These are phyloP conservation scores for Agaricus blazei DNA, from an alignment of 768 basidiomycete genomes.

Conservation along the genomic window DNA sequence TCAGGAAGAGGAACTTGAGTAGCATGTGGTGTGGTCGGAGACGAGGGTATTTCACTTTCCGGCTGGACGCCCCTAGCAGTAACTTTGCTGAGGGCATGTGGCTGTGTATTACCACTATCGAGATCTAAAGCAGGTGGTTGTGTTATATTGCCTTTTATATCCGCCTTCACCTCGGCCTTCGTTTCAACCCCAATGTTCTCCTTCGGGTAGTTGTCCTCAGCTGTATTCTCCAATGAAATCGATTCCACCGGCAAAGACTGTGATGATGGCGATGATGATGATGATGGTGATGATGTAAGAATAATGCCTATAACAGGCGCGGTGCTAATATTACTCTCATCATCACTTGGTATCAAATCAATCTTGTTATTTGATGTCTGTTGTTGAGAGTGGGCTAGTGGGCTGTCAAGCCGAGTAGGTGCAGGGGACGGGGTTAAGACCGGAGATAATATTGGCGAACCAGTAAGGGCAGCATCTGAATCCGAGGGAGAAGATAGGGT, in stretches of 20 bases:
- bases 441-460: background rate
- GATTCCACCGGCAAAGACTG: background rate
- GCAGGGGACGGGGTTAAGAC: background rate
- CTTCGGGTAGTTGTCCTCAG: background rate
- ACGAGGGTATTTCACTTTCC: background rate
- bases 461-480: background rate
- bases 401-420: slow-evolving; percentile 1
- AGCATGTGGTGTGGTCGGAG: slow-evolving; percentile 5
- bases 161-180: background rate
- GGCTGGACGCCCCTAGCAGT: background rate
- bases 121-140: background rate
- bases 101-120: background rate
- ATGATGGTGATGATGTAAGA: background rate
- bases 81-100: too few species aligned
- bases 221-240: background rate
- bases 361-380: background rate
- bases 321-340: background rate
- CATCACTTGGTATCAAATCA: background rate
- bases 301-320: background rate
- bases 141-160: background rate
- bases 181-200: background rate
- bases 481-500: background rate
- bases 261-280: too few species aligned
- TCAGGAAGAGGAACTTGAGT: background rate
- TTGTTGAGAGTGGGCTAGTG: background rate